These are phyloP conservation scores for Acanthochlamys bracteata DNA, from an alignment of 106 monocot genomes.

Conservation along the genomic window DNA sequence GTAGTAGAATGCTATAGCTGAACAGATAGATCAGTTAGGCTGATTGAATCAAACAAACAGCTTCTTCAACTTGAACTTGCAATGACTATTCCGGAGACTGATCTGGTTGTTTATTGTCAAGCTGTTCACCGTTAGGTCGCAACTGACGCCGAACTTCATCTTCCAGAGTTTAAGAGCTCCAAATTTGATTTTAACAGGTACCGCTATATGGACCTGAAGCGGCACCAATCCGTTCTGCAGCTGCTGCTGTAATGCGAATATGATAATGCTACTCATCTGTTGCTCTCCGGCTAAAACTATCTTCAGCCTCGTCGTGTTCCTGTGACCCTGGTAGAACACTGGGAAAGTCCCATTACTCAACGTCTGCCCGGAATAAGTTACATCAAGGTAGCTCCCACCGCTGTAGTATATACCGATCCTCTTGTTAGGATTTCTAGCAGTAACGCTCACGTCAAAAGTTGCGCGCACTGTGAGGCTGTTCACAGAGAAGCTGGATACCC, in stretches of 20 bases:
- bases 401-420: constrained; percentile 82
- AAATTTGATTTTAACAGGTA: constrained; percentile 79
- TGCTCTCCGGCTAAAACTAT: constrained; percentile 42
- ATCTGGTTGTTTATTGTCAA: constrained; percentile 1
- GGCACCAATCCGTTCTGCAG: constrained; percentile 58
- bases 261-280: constrained; percentile 20
- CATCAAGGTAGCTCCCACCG: constrained; percentile 47
- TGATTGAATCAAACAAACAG: background rate
- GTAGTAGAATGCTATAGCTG: background rate
- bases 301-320: constrained; percentile 50
- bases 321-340: constrained; percentile 92
- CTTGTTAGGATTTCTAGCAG: constrained; percentile 71
- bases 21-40: no score
- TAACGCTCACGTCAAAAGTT: constrained; percentile 51
- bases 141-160: constrained; percentile 22
- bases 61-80: constrained; percentile 5
- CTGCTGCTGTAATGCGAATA: constrained; percentile 32
- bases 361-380: constrained; percentile 32
- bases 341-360: constrained; percentile 66
- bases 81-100: background rate
- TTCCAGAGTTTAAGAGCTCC: constrained; percentile 64
- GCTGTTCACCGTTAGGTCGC: background rate
- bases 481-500: constrained; percentile 39
- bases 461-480: constrained; percentile 33
- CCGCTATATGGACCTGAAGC: constrained; percentile 39